phyloP scores from a whole-genome alignment of 345 rosid genomes.

The Cardamine chenopodiifolia region DNA sequence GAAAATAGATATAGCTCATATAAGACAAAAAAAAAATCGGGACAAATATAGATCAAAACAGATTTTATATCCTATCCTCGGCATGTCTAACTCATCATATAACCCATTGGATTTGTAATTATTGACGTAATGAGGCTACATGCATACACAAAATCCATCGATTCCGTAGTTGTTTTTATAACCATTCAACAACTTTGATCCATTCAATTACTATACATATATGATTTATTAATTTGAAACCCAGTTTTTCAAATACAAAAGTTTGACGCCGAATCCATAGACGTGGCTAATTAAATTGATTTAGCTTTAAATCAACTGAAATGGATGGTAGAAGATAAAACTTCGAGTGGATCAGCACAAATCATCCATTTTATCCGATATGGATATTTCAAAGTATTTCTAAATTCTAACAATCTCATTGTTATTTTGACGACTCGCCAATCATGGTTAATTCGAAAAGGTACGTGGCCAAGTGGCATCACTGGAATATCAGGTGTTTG shows the following conservation, averaged over 20 bases:
- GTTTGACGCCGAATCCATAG: background rate
- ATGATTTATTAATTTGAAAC: background rate
- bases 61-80: background rate
- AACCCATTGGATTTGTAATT: background rate
- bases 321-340: background rate
- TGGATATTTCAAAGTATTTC: background rate
- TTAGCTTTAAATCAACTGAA: background rate
- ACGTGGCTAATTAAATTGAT: background rate
- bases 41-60: background rate
- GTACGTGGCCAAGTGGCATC: slow-evolving; percentile 1
- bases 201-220: background rate
- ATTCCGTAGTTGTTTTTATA: background rate
- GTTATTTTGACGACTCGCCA: background rate
- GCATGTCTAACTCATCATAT: background rate
- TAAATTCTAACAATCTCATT: background rate
- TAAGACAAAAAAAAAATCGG: background rate
- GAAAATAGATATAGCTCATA: background rate
- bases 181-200: background rate
- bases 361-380: background rate
- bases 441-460: background rate
- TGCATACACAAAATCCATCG: background rate
- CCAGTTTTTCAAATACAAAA: background rate
- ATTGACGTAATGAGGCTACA: background rate
- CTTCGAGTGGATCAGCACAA: background rate
- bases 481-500: background rate